phyloP scores from a whole-genome alignment of 2,329 filamentous ascomycete species.

The Fusarium irregulare region DNA sequence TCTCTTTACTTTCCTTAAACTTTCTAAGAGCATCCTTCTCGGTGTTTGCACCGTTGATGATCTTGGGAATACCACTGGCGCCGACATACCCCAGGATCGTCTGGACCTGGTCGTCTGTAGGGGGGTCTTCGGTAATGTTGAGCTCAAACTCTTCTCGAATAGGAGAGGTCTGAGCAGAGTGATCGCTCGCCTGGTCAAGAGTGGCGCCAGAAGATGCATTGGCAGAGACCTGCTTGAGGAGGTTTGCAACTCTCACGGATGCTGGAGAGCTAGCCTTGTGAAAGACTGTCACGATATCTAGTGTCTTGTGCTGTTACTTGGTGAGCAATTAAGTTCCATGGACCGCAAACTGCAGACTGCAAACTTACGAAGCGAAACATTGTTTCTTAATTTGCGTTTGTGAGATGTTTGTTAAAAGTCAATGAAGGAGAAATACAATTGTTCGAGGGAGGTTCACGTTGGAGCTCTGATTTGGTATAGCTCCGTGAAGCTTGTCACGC shows the following conservation, averaged over 20 bases:
- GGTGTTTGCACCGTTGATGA: conserved; percentile 80
- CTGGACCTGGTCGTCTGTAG: conserved; percentile 84
- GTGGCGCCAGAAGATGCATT: conserved; percentile 75
- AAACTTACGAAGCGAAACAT: conserved; percentile 62
- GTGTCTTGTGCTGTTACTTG: conserved; percentile 72
- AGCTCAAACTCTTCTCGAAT: conserved; percentile 82
- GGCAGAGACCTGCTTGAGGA: conserved; percentile 84
- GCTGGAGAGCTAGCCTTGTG: conserved; percentile 81
- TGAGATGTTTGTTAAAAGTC: background rate
- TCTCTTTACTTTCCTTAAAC: conserved; percentile 75
- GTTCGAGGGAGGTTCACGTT: conserved; percentile 36
- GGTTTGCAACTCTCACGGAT: conserved; percentile 77
- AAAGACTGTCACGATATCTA: conserved; percentile 96
- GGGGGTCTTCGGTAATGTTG: conserved; percentile 81
- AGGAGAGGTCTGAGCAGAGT: conserved; percentile 68
- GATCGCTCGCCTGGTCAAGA: conserved; percentile 80
- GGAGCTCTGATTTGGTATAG: conserved; percentile 45
- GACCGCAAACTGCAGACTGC: conserved; percentile 39
- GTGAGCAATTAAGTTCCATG: conserved; percentile 30
- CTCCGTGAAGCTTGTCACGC: conserved; percentile 44
- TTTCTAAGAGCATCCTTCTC: conserved; percentile 82
- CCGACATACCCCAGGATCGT: conserved; percentile 88
- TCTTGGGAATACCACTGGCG: conserved; percentile 63
- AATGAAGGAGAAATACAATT: background rate
- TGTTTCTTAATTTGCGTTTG: conserved; percentile 31